Base-by-base conservation (phyloP, 2,329 filamentous ascomycete species). In the Daldinia sp. region DNA sequence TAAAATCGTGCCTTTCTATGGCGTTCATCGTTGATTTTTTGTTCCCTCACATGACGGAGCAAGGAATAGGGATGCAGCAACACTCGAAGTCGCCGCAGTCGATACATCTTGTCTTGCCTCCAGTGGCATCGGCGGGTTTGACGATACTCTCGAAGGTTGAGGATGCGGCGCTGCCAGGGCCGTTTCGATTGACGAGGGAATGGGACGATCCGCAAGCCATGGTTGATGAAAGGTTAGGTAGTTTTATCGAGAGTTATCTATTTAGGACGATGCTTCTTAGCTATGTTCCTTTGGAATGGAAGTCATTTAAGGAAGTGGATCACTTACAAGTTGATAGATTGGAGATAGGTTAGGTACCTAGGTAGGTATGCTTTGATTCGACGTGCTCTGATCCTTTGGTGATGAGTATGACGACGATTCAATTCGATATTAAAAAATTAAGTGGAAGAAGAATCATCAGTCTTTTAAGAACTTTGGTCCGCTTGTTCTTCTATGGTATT, bases 51-150 rank as follows among this genome's bases (percentile, higher is more conserved):
- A 87, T 83, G 41, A 87, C 81, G 7, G 79, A 81, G 70, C 86
- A 88, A 23, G 84, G 84, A 64, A 88, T 86, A 74, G 84, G 84
- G 65, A 88, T 86, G 74, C 86, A 88, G 76, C 86, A 88, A 76
- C 85, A 88, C 57, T 85, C 80, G 71, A 80, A 83, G 41, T 82
- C 84, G 69, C 82, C 84, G 71, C 84, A 86, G 72, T 85, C 81
- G 67, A 86, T 79, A 73, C 85, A 87, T 65, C 81, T 82, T 1
- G 83, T 84, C 75, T 83, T 81, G 46, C 79, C 79, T 35, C 79
- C 81, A 0, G 79, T 75, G 2, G 77, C 78, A 44, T 78, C 78
- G 54, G 81, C 81, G 6, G 83, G 82, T 79, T 87, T 87, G 72
- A 87, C 74, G 74, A 88, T 85, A 73, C 78, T 83, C 70, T 83